Percentiles rank a stretch among this genome's conserved stretches.
phyloP scores from a whole-genome alignment of 1,284 basidiomycete genomes.

The Puccinia novopanici region DNA sequence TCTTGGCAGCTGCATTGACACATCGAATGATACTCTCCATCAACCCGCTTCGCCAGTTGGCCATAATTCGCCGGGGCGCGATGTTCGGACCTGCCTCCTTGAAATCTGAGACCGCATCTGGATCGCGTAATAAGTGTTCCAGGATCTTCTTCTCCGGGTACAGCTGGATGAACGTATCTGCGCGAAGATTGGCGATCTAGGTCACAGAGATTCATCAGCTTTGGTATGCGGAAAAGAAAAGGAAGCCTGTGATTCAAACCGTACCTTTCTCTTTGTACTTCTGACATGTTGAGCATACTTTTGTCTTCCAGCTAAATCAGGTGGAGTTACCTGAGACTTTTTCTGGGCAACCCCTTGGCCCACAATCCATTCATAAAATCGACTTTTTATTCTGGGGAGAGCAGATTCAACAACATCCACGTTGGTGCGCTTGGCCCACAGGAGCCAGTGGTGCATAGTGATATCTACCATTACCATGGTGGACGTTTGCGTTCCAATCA shows the following conservation, averaged over 20 bases:
- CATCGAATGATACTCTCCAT: neutral
- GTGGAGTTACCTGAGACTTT: neutral
- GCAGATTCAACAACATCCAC: neutral
- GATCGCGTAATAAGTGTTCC: too few relatives aligned
- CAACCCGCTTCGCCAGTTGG: too few relatives aligned
- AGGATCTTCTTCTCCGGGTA: neutral
- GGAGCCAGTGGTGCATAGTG: neutral
- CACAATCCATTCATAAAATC: neutral
- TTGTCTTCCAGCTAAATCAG: neutral
- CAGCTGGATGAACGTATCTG: too few relatives aligned
- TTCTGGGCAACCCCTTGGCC: neutral
- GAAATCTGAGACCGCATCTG: constrained; percentile 6
- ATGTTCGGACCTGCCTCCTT: neutral
- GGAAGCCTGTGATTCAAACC: too few relatives aligned
- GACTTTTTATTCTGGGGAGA: neutral
- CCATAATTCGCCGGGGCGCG: neutral
- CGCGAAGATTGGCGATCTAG: too few relatives aligned
- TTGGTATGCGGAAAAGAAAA: too few relatives aligned
- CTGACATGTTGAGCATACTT: neutral
- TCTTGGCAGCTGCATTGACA: neutral
- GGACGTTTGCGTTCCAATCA: neutral
- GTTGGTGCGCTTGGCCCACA: neutral
- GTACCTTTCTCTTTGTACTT: constrained; percentile 16
- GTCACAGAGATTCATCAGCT: too few relatives aligned
- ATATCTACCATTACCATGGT: neutral